phyloP scores from a whole-genome alignment of 306 rosid genomes.

The Acacia acuminata region DNA sequence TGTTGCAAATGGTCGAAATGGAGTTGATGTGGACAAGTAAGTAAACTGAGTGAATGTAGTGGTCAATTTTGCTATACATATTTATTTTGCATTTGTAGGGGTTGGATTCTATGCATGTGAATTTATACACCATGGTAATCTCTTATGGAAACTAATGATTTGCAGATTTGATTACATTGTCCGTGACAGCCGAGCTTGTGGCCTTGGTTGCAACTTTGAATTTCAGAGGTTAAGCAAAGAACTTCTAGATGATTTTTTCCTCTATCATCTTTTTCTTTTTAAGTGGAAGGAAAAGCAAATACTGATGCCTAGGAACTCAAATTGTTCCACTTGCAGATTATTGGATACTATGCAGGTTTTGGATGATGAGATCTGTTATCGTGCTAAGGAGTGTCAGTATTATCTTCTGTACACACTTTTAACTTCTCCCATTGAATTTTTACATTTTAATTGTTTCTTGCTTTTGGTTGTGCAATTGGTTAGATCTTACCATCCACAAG shows the following conservation, averaged over 20 bases:
- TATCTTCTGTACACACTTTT: conserved; percentile 19
- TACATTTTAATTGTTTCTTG: conserved; percentile 15
- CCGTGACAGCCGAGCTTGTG: conserved; percentile 95
- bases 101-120: neutral
- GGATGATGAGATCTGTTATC: conserved; percentile 92
- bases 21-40: conserved; percentile 98
- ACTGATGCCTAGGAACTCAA: conserved; percentile 23
- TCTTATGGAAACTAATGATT: conserved; percentile 35
- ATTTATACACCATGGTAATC: conserved; percentile 21
- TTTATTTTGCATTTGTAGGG: neutral
- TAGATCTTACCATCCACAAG: conserved; percentile 90
- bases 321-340: conserved; percentile 55
- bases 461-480: conserved; percentile 37
- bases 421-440: conserved; percentile 20
- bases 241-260: conserved; percentile 25
- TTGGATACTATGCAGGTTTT: conserved; percentile 89
- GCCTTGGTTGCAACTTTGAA: conserved; percentile 85
- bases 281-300: conserved; percentile 18
- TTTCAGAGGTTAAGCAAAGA: conserved; percentile 64
- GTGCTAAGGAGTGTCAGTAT: conserved; percentile 82
- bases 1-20: conserved; percentile 98
- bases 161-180: conserved; percentile 88
- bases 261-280: neutral
- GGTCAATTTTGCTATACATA: neutral
- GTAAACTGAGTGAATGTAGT: conserved; percentile 24